Conservation (phyloP, 129 eudicot genomes). For the Pulicaria dysenterica region DNA sequence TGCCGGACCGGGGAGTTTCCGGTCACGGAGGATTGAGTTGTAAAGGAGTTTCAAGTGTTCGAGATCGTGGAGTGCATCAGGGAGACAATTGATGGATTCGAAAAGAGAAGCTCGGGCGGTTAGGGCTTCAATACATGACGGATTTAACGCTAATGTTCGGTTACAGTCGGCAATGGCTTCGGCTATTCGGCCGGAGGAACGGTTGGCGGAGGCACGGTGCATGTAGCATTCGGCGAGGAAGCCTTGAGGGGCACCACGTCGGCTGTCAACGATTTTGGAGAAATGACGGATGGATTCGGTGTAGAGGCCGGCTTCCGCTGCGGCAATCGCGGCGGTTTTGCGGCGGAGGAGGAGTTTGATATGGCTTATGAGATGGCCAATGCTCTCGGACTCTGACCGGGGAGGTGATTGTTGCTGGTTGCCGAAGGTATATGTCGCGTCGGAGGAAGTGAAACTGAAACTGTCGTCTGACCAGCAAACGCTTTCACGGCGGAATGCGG, state of each 20-base stretch:
- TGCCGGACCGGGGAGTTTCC: conserved; percentile 73
- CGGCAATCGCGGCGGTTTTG: conserved; percentile 80
- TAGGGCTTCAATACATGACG: conserved; percentile 67
- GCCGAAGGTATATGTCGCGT: conserved; percentile 11
- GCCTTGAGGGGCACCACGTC: conserved; percentile 77
- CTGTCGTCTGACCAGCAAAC: conserved; percentile 76
- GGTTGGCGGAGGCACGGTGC: conserved; percentile 67
- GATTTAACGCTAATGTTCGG: conserved; percentile 69
- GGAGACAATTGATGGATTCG: conserved; percentile 67
- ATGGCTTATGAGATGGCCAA: conserved; percentile 63
- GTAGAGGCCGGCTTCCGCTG: conserved; percentile 83
- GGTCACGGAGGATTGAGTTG: conserved; percentile 69
- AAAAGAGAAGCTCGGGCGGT: conserved; percentile 60
- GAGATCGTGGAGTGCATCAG: conserved; percentile 85
- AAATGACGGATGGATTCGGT: conserved; percentile 81
- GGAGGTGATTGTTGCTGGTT: conserved; percentile 48
- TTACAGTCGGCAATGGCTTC: conserved; percentile 85
- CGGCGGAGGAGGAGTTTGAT: conserved; percentile 88
- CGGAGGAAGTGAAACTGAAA: conserved; percentile 59
- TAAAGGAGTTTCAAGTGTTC: conserved; percentile 75
- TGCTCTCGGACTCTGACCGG: conserved; percentile 54
- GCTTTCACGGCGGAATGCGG: conserved; percentile 85
- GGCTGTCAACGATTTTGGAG: conserved; percentile 82
- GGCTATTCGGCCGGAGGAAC: conserved; percentile 59
- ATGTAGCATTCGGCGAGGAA: conserved; percentile 83